Evolutionary conservation across 331 rosid genomes (phyloP).

Genomic region (Rosa hybrid): DNA sequence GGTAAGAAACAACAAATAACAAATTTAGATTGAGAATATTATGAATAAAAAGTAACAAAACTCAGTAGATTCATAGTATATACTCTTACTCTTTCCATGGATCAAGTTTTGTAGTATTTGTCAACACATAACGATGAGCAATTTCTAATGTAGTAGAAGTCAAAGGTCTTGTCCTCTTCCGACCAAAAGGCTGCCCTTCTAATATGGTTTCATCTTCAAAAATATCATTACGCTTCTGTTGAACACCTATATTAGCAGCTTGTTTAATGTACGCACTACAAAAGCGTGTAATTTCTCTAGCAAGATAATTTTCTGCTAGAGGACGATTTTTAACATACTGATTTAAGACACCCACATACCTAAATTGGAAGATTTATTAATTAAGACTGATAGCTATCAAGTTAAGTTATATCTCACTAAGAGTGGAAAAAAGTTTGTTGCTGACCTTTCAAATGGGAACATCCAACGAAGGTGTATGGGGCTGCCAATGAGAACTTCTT

Average conservation of each 20-base stretch:
- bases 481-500: background rate
- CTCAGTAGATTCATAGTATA: background rate
- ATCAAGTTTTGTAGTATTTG: background rate
- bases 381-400: too few species aligned
- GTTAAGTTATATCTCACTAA: background rate
- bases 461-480: background rate
- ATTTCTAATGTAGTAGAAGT: background rate
- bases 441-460: slow-evolving; percentile 1
- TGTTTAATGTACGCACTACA: background rate
- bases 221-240: background rate
- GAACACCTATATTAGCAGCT: too few species aligned
- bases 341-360: too few species aligned
- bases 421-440: too few species aligned
- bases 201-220: background rate
- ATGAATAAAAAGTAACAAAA: background rate
- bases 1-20: background rate
- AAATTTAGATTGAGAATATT: background rate
- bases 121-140: background rate
- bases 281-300: background rate
- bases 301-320: too few species aligned
- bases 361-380: too few species aligned
- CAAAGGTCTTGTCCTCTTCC: background rate
- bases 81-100: background rate
- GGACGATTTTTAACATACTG: too few species aligned
- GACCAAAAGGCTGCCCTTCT: background rate